Evolutionary conservation across 768 basidiomycete genomes (phyloP).

Genomic region (Sarcodon sp.): DNA sequence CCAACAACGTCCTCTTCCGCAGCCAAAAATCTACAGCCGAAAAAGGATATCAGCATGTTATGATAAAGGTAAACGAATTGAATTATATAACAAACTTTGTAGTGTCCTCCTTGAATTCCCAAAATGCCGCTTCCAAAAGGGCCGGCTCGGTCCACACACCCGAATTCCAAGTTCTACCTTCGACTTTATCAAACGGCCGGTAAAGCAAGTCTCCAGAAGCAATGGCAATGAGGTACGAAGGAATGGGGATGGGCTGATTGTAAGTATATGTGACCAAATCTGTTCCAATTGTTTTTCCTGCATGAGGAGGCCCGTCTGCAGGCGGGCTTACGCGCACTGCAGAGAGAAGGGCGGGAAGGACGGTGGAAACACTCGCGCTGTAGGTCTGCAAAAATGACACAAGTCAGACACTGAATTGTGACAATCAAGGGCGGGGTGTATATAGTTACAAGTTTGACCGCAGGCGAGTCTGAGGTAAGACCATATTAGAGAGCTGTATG

Average conservation of each 20-base stretch:
- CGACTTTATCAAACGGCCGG: conserved; percentile 41
- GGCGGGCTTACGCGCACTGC: conserved; percentile 73
- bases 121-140: conserved; percentile 59
- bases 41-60: not conserved
- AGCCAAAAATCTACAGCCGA: conserved; percentile 48
- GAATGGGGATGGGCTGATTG: conserved; percentile 76
- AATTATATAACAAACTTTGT: conserved; percentile 33
- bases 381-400: conserved; percentile 45
- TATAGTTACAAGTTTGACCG: conserved; percentile 68
- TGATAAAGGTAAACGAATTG: not conserved
- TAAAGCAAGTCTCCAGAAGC: conserved; percentile 78
- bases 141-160: conserved; percentile 92
- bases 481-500: not conserved
- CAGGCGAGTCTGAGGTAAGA: conserved; percentile 57
- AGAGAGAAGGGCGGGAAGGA: conserved; percentile 80
- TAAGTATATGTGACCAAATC: conserved; percentile 68
- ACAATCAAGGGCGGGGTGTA: not conserved
- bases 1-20: conserved; percentile 65
- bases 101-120: conserved; percentile 87
- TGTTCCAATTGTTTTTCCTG: conserved; percentile 60
- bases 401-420: not conserved
- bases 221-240: conserved; percentile 87
- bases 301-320: conserved; percentile 54
- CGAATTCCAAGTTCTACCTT: conserved; percentile 63
- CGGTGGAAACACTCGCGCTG: conserved; percentile 59